Evolutionary conservation across 106 monocot genomes (phyloP), one percentile per base, ranked within the genome.

Genomic region (Narthecium ossifragum): DNA sequence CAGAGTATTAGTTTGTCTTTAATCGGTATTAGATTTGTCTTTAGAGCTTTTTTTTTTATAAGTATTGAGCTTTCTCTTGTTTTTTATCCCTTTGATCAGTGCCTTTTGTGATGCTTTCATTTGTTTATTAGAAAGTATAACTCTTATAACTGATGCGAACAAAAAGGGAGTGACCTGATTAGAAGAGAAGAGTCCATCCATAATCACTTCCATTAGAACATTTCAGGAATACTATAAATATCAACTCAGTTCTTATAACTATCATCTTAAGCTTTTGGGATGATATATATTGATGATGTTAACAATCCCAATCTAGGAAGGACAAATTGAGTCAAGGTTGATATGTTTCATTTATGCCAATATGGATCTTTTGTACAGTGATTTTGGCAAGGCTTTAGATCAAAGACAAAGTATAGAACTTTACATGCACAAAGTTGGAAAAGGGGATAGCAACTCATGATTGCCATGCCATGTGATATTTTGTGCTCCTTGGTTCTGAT

Each of bases 1-100:
- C 52, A 73, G 55, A 73, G 57, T 59, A 59, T 65, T 58, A 50
- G 58, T 59, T 65, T 73, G 43, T 51, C 41, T 39, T 24, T 57
- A 34, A 34, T n/a, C n/a, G n/a, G n/a, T n/a, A n/a, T n/a, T n/a
- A 52, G 51, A 64, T 65, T 59, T 54, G 21, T 20, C 18, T 43
- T 1, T 39, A 39, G 24, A 40, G 1, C 10, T 60, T 60, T 60
- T 45, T 5, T 60, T 58, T 26, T 58, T 4, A 26, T 37, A 29
- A 11, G 13, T 28, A 11, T 25, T 53, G 27, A 28, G 25, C 10
- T 18, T 17, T 43, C 43, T 43, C 39, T 17, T 14, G 41, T 41
- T 17, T 41, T 41, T 41, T n/a, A n/a, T n/a, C n/a, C n/a, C n/a
- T n/a, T n/a, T n/a, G n/a, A n/a, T n/a, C n/a, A n/a, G n/a, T n/a